Conservation (phyloP, 805 yeast species). For the Starmerella powellii region DNA sequence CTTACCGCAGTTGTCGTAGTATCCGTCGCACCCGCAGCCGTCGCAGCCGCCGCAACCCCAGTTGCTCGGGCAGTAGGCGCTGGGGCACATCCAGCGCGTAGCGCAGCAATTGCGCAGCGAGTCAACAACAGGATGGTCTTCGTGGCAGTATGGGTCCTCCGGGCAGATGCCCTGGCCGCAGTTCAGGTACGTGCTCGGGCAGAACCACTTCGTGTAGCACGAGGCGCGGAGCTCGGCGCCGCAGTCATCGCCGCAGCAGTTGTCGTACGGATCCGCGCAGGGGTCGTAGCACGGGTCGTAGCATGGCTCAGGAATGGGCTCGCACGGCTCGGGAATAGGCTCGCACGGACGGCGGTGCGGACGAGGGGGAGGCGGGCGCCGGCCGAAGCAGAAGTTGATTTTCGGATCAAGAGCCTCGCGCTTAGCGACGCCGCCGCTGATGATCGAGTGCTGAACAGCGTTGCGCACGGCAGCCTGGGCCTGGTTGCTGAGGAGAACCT, state of each 20-base stretch:
- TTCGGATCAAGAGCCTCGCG: slow-evolving; percentile 8
- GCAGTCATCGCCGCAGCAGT: slow-evolving; percentile 2
- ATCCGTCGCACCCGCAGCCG: slow-evolving; percentile 1
- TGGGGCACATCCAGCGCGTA: slow-evolving; percentile 16
- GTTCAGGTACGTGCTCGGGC: slow-evolving; percentile 15
- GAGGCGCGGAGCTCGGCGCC: slow-evolving; percentile 10
- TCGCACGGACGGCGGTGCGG: slow-evolving; percentile 3
- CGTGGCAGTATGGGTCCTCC: slow-evolving; percentile 9
- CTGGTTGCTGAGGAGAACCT: slow-evolving; percentile 4
- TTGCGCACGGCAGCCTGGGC: slow-evolving; percentile 1
- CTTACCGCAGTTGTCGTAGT: background rate
- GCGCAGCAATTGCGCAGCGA: slow-evolving; percentile 11
- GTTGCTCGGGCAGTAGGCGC: slow-evolving; percentile 16
- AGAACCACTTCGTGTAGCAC: slow-evolving; percentile 15
- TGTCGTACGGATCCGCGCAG: slow-evolving; percentile 3
- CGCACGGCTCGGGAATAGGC: slow-evolving; percentile 5
- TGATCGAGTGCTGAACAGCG: slow-evolving; percentile 1
- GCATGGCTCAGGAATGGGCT: slow-evolving; percentile 4
- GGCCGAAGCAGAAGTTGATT: slow-evolving; percentile 10
- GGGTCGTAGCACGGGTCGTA: slow-evolving; percentile 1
- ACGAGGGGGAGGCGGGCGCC: background rate
- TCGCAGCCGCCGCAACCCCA: slow-evolving; percentile 11
- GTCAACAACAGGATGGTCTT: slow-evolving; percentile 13
- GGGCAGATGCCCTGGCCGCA: slow-evolving; percentile 5
- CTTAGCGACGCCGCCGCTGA: background rate